A percentile compares a stretch with the other conserved stretches of the same genome.
Conservation (phyloP, 2,329 filamentous ascomycete genomes). For the Mycosphaerella arachidis region DNA sequence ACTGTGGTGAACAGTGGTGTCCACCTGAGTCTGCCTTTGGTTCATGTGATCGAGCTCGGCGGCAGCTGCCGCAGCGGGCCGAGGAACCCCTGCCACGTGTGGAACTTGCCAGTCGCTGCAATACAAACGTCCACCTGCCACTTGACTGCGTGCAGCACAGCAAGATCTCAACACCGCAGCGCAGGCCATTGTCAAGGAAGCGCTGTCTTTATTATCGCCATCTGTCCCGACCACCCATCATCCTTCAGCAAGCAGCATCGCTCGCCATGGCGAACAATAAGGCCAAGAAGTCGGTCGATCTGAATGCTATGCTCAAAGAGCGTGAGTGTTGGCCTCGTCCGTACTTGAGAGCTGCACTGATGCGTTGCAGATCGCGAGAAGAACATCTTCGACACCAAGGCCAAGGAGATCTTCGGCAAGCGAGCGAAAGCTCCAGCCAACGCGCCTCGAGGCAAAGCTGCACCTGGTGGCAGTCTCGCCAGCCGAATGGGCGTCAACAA, state of each 20-base stretch:
- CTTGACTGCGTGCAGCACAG: background rate
- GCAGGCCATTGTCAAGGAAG: background rate
- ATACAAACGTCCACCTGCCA: background rate
- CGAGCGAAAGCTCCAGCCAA: slow-evolving; percentile 55
- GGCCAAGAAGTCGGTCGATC: slow-evolving; percentile 3
- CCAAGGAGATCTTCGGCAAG: slow-evolving; percentile 66
- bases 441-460: slow-evolving; percentile 36
- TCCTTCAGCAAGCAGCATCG: background rate
- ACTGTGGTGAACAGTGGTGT: too few relatives aligned
- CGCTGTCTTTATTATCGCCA: background rate
- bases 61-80: background rate
- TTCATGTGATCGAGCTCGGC: background rate
- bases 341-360: background rate
- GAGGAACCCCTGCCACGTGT: background rate
- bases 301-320: slow-evolving; percentile 21
- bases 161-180: background rate
- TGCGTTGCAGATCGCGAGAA: slow-evolving; percentile 18
- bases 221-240: background rate
- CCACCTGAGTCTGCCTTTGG: background rate
- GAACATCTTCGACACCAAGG: slow-evolving; percentile 44
- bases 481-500: slow-evolving; percentile 71
- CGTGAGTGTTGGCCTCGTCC: slow-evolving; percentile 8
- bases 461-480: slow-evolving; percentile 53
- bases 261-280: slow-evolving; percentile 16
- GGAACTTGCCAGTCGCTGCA: slow-evolving; percentile 1